These are phyloP conservation scores for Solanum peruvianum DNA, from an alignment of 257 asterid genomes.

Conservation along the genomic window DNA sequence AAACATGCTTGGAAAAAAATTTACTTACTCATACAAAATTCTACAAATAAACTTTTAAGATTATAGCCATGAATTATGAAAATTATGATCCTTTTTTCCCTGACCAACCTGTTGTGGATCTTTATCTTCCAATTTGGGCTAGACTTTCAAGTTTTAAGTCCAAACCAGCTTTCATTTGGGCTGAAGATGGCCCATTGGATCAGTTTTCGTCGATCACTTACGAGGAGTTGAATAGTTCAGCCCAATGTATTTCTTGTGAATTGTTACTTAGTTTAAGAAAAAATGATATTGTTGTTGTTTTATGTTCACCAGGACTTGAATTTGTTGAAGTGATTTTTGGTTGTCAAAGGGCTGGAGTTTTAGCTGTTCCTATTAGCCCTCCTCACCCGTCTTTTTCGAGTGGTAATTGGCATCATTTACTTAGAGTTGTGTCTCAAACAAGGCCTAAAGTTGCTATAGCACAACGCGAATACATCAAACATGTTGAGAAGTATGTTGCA, in stretches of 20 bases:
- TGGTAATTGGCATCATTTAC: constrained; percentile 30
- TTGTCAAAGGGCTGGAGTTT: constrained; percentile 68
- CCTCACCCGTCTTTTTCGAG: constrained; percentile 28
- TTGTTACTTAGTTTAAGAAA: constrained; percentile 19
- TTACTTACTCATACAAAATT: background rate
- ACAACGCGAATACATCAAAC: constrained; percentile 17
- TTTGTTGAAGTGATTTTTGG: constrained; percentile 51
- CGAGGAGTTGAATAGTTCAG: constrained; percentile 37
- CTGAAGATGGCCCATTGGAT: constrained; percentile 15
- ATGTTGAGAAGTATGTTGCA: constrained; percentile 11
- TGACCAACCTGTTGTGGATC: constrained; percentile 66
- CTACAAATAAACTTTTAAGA: background rate
- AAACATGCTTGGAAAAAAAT: background rate
- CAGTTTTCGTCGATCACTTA: constrained; percentile 29
- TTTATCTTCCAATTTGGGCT: constrained; percentile 68
- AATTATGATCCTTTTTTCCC: constrained; percentile 59
- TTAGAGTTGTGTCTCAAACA: constrained; percentile 56
- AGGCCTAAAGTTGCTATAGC: constrained; percentile 73
- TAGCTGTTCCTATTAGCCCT: constrained; percentile 45
- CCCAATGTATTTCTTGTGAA: constrained; percentile 28
- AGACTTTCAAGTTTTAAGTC: constrained; percentile 34
- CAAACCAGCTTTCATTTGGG: constrained; percentile 73
- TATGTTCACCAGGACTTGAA: constrained; percentile 55
- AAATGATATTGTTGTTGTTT: constrained; percentile 43
- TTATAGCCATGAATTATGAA: constrained; percentile 24